Base-by-base conservation (phyloP, 768 basidiomycete genomes). In the Kwoniella pini region DNA sequence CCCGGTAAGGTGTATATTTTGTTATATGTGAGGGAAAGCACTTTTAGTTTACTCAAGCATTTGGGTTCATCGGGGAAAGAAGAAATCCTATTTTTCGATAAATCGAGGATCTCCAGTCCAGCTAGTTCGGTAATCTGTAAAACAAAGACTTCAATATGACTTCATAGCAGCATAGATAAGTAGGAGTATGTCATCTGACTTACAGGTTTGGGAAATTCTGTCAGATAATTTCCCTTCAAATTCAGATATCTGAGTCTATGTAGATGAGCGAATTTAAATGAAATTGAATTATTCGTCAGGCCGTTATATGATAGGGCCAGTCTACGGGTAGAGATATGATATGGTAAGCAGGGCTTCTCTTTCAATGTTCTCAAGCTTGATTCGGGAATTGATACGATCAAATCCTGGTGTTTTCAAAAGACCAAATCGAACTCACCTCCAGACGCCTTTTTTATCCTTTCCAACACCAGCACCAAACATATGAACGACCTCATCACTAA, bases 11-110 rank as follows among this genome's bases (percentile, higher is more conserved):
- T 82, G 36, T 84, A 83, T 60, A 99, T 82, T 77, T 86, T 89
- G 80, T 99, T 99, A 75, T 86, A 86, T 19, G 90, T 85, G 42
- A 97, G 81, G 42, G 87, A 91, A 58, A 97, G 86, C 27, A 96
- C 89, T 88, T 93, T 76, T 62, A 99, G 85, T 59, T 87, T 84
- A 50, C 83, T 78, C 39, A 99, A 83, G 5, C 86, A 84, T 5
- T 93, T 93, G 17, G 93, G 89, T 62, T 86, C 83, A 3, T 84
- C 79, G 11, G 96, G 96, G 21, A 98, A 81, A 49, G 82, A 81
- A 75, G 84, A 87, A 68, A 99, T 85, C 79, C 87, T 90, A 80
- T 99, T 99, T 66, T 90, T 86, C 65, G 91, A 93, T 42, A 99
- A 84, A 77, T 99, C 96, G 64, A 99, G 81, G 60, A 93, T 95